A percentile compares a stretch with the other conserved stretches of the same genome.
Evolutionary conservation across 495 filamentous ascomycete species (phyloP).

Genomic region (Talaromyces stipitatus): DNA sequence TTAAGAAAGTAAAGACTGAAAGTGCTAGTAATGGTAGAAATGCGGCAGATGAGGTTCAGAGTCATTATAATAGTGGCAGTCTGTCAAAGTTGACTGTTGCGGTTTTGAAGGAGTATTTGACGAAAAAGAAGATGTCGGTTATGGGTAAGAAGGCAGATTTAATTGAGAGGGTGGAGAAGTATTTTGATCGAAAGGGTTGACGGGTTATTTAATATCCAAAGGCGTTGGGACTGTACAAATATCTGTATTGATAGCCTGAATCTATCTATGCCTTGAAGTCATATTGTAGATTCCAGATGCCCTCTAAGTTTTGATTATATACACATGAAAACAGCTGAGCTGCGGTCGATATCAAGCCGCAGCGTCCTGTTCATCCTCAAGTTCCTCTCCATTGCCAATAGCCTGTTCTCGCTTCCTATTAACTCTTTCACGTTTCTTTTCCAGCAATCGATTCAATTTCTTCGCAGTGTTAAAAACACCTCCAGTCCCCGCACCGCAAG

Average conservation of each 20-base stretch:
- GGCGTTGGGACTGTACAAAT: not conserved
- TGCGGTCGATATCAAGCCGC: not conserved
- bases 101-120: constrained; percentile 61
- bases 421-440: constrained; percentile 71
- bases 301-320: not conserved
- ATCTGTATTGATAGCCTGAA: not conserved
- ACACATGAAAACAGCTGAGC: not conserved
- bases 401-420: constrained; percentile 62
- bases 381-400: constrained; percentile 62
- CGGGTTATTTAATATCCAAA: too few species aligned
- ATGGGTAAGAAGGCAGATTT: constrained; percentile 73
- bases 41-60: constrained; percentile 52
- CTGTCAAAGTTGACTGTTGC: constrained; percentile 66
- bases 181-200: constrained; percentile 52
- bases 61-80: constrained; percentile 48
- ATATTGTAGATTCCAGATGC: not conserved
- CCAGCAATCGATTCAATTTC: constrained; percentile 69
- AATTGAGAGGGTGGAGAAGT: constrained; percentile 69
- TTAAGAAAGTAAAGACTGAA: constrained; percentile 46
- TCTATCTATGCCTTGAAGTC: not conserved
- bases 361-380: constrained; percentile 38
- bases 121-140: constrained; percentile 49
- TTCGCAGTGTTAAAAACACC: constrained; percentile 90
- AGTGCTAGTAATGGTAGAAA: constrained; percentile 26
- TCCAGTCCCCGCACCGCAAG: constrained; percentile 73